A percentile compares a stretch with the other conserved stretches of the same genome.
These are phyloP conservation scores for Pneumocystis oryctolagi DNA, from an alignment of 1,139 yeast species.

Conservation along the genomic window DNA sequence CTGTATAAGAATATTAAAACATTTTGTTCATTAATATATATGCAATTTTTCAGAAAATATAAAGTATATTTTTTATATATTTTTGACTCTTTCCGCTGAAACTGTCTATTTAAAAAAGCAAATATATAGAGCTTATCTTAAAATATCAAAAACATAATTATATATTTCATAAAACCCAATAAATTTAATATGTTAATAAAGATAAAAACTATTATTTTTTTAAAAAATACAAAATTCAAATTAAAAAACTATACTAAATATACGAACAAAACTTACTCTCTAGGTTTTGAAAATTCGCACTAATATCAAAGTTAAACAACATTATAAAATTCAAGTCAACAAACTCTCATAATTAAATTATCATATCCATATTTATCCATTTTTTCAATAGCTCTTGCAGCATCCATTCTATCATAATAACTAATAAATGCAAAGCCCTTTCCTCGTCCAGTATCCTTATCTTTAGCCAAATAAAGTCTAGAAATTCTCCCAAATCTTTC, in stretches of 20 bases:
- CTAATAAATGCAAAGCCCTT: conserved; percentile 97
- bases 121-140: neutral
- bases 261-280: conserved; percentile 6
- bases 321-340: neutral
- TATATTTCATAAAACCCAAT: neutral
- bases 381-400: conserved; percentile 62
- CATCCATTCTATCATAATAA: conserved; percentile 51
- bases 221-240: no score
- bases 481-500: conserved; percentile 52
- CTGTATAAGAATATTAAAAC: neutral
- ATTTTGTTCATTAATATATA: neutral
- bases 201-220: no score
- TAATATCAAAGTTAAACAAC: neutral
- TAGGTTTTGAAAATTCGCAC: conserved; percentile 13
- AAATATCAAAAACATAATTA: neutral
- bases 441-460: conserved; percentile 86
- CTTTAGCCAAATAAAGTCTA: conserved; percentile 74
- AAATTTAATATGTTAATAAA: neutral
- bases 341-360: conserved; percentile 52
- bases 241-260: neutral
- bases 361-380: conserved; percentile 88
- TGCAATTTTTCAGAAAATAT: no score
- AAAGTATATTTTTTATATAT: neutral
- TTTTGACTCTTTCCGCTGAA: neutral
- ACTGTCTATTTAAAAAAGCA: neutral